Percentiles rank a stretch among this genome's conserved stretches.
Conservation (phyloP, 164 flowering plant genomes). For the Akebia trifoliata region DNA sequence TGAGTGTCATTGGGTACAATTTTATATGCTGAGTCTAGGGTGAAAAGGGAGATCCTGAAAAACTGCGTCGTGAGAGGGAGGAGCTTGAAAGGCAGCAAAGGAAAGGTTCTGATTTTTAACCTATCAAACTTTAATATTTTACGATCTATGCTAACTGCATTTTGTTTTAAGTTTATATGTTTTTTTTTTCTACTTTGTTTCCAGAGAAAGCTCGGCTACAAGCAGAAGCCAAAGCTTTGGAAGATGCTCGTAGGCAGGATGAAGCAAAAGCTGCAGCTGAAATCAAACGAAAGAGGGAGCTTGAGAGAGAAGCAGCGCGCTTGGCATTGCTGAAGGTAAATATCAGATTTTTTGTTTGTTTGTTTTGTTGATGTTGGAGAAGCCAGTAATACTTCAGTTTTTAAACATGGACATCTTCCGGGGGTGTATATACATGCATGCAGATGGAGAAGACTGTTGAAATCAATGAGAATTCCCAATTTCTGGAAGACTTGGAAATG, state of each 20-base stretch:
- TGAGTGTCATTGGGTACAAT: constrained; percentile 7
- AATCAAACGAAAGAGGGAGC: constrained; percentile 65
- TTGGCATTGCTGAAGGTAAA: constrained; percentile 71
- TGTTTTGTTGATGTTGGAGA: no score
- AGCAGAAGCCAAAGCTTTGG: constrained; percentile 91
- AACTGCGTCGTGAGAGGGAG: constrained; percentile 65
- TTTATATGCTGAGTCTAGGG: constrained; percentile 35
- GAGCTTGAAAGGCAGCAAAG: constrained; percentile 58
- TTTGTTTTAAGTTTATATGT: no score
- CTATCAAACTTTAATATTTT: no score
- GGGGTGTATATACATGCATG: no score
- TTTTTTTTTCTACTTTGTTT: neutral
- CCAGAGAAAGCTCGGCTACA: constrained; percentile 79
- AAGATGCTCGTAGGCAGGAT: constrained; percentile 66
- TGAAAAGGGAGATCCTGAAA: constrained; percentile 72
- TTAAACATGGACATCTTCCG: no score
- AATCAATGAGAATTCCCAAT: constrained; percentile 67
- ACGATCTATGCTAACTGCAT: no score
- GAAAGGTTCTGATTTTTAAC: constrained; percentile 56
- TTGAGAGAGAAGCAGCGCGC: constrained; percentile 89
- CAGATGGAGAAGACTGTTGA: constrained; percentile 97
- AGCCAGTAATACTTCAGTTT: no score
- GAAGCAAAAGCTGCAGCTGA: constrained; percentile 54
- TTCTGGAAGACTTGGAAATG: constrained; percentile 80
- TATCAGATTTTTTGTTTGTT: no score